Evolutionary conservation across 2,329 filamentous ascomycete genomes (phyloP).

Genomic region (Claviceps pazoutovae): DNA sequence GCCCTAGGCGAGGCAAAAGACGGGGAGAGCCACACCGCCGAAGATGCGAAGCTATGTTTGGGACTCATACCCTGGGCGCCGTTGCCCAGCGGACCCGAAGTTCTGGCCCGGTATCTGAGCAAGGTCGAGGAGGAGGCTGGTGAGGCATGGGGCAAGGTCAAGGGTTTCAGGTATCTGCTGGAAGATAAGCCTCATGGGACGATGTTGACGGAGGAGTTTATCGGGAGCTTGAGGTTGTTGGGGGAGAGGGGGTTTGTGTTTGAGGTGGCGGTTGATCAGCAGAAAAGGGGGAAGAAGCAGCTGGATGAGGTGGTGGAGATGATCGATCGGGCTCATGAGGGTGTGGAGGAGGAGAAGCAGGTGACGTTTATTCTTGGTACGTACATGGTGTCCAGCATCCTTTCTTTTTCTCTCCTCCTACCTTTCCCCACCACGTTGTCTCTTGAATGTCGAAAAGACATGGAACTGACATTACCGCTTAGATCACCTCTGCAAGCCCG

Average conservation of each 20-base stretch:
- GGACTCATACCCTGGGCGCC: slow-evolving; percentile 82
- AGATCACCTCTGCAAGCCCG: slow-evolving; percentile 88
- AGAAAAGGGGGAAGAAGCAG: slow-evolving; percentile 61
- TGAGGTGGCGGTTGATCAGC: slow-evolving; percentile 73
- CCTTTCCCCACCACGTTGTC: not conserved
- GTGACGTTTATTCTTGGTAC: slow-evolving; percentile 58
- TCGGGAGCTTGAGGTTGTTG: slow-evolving; percentile 51
- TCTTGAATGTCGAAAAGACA: not conserved
- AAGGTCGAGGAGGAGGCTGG: slow-evolving; percentile 48
- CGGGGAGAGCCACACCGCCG: slow-evolving; percentile 41
- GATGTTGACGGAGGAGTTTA: slow-evolving; percentile 49
- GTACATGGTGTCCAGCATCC: slow-evolving; percentile 14
- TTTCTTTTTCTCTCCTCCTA: not conserved
- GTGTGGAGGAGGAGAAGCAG: slow-evolving; percentile 42
- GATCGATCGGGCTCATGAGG: slow-evolving; percentile 52
- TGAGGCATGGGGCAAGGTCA: slow-evolving; percentile 50
- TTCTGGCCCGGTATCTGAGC: slow-evolving; percentile 51
- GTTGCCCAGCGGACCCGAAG: slow-evolving; percentile 46
- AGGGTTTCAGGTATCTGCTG: slow-evolving; percentile 70
- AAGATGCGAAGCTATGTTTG: slow-evolving; percentile 38
- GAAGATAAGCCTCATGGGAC: slow-evolving; percentile 60
- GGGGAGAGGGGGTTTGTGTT: slow-evolving; percentile 54
- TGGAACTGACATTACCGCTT: not conserved
- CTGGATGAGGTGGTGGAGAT: slow-evolving; percentile 58
- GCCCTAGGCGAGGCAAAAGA: slow-evolving; percentile 42